These are phyloP conservation scores for Calocybe cyanea DNA, from an alignment of 768 basidiomycete genomes.

Conservation along the genomic window DNA sequence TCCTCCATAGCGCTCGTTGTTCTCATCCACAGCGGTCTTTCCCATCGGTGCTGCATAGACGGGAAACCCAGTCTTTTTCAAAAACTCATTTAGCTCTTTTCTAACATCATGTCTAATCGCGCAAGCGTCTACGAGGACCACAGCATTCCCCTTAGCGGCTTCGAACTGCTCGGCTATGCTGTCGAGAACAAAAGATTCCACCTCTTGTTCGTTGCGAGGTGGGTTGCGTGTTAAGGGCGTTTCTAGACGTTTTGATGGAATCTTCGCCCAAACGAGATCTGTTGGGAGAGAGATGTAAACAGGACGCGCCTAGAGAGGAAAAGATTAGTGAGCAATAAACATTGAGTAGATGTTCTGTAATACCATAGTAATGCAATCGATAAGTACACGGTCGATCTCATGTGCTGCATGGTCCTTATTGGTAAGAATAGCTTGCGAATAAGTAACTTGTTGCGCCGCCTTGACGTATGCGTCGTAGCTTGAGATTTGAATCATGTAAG, in stretches of 20 bases:
- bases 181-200: slow-evolving; percentile 68
- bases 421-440: slow-evolving; percentile 59
- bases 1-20: slow-evolving; percentile 72
- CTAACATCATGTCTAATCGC: slow-evolving; percentile 66
- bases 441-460: slow-evolving; percentile 72
- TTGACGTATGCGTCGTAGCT: slow-evolving; percentile 80
- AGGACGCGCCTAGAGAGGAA: slow-evolving; percentile 59
- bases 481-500: neutral
- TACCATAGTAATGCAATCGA: slow-evolving; percentile 59
- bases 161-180: slow-evolving; percentile 66
- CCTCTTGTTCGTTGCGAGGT: slow-evolving; percentile 50
- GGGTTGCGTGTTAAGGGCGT: slow-evolving; percentile 49
- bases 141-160: slow-evolving; percentile 60
- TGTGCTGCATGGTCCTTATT: slow-evolving; percentile 51
- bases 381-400: slow-evolving; percentile 78
- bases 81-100: slow-evolving; percentile 58
- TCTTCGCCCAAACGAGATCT: slow-evolving; percentile 68
- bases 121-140: slow-evolving; percentile 82
- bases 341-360: neutral
- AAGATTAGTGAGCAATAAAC: neutral
- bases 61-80: slow-evolving; percentile 62
- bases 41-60: slow-evolving; percentile 81
- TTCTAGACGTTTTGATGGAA: slow-evolving; percentile 60
- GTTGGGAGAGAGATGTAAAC: slow-evolving; percentile 87
- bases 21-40: slow-evolving; percentile 72